These are phyloP conservation scores for Umbelopsis sp. DNA, from an alignment of 192 early-diverging fungal genomes.

Conservation along the genomic window DNA sequence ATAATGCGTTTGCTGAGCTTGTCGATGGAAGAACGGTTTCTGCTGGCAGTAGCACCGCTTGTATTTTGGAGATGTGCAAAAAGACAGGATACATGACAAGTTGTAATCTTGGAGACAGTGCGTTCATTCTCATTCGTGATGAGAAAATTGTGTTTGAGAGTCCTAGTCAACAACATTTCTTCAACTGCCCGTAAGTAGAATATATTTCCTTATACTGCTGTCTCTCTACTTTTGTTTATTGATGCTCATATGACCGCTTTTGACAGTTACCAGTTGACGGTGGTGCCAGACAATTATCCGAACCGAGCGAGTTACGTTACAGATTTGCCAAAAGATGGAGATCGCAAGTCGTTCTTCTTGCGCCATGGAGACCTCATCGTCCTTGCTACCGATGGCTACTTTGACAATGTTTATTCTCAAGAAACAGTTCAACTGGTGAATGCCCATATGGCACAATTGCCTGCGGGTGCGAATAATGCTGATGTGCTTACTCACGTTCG, in stretches of 20 bases:
- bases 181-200: constrained; percentile 55
- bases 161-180: constrained; percentile 64
- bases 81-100: constrained; percentile 54
- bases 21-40: constrained; percentile 52
- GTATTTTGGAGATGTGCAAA: constrained; percentile 59
- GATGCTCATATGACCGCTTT: neutral
- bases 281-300: constrained; percentile 57
- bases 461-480: constrained; percentile 29
- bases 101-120: constrained; percentile 60
- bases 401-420: constrained; percentile 61
- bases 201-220: neutral
- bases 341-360: constrained; percentile 50
- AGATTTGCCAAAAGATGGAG: constrained; percentile 60
- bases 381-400: constrained; percentile 63
- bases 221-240: neutral
- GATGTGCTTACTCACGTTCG: constrained; percentile 45
- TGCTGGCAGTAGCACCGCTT: constrained; percentile 62
- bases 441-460: constrained; percentile 27
- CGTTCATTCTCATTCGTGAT: constrained; percentile 58
- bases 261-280: constrained; percentile 56
- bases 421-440: constrained; percentile 59
- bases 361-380: constrained; percentile 64
- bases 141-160: constrained; percentile 57
- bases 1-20: constrained; percentile 51
- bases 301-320: constrained; percentile 50